Percentiles rank a stretch among this genome's conserved stretches.
phyloP scores from a whole-genome alignment of 495 filamentous ascomycete species.

The Cudoniella acicularis region DNA sequence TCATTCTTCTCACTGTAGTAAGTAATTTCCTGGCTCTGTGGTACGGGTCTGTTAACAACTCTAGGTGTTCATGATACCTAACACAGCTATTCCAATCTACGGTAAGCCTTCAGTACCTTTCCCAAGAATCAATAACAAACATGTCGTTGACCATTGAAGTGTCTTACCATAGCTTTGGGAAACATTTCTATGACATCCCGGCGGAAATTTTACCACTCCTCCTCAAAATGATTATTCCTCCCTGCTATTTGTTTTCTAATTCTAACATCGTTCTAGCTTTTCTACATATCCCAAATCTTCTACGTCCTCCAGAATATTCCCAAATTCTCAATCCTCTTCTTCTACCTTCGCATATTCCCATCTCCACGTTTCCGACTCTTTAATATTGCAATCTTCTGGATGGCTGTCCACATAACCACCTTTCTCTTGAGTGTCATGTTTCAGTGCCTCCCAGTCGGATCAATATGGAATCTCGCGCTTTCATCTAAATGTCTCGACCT shows the following conservation, averaged over 20 bases:
- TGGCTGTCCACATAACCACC: constrained; percentile 33
- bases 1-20: background rate
- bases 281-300: constrained; percentile 31
- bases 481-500: constrained; percentile 30
- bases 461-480: constrained; percentile 25
- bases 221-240: background rate
- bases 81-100: background rate
- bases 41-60: background rate
- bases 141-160: background rate
- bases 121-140: background rate
- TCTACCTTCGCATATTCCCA: constrained; percentile 50
- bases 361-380: constrained; percentile 27
- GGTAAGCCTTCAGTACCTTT: background rate
- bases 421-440: constrained; percentile 36
- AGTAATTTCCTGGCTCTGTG: background rate
- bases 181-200: constrained; percentile 19
- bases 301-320: constrained; percentile 39
- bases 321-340: constrained; percentile 39
- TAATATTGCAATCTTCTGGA: constrained; percentile 30
- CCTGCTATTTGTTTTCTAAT: background rate
- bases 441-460: constrained; percentile 39
- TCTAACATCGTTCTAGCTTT: constrained; percentile 2
- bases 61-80: constrained; percentile 12
- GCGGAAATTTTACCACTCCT: background rate
- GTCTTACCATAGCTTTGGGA: constrained; percentile 9